Evolutionary conservation across 352 stramenopile species (phyloP).

Genomic region (Peronospora farinosa): DNA sequence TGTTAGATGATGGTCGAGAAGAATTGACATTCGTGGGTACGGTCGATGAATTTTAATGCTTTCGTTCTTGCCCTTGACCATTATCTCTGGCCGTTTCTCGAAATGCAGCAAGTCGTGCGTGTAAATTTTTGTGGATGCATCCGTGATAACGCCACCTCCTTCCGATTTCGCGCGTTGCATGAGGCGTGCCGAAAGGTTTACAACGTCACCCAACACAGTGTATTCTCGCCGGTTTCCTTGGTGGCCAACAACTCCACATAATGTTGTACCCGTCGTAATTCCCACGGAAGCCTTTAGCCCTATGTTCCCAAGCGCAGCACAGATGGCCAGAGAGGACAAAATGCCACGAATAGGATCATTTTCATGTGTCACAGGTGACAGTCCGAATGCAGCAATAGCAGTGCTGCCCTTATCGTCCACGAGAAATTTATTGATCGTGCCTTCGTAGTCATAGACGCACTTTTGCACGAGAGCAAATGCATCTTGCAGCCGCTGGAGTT

Average conservation of each 20-base stretch:
- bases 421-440: constrained; percentile 95
- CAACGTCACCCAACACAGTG: constrained; percentile 89
- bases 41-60: constrained; percentile 85
- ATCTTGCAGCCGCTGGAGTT: constrained; percentile 66
- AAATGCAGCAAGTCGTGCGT: constrained; percentile 87
- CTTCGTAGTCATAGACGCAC: constrained; percentile 92
- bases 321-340: constrained; percentile 82
- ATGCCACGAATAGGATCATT: constrained; percentile 89
- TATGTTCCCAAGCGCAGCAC: constrained; percentile 52
- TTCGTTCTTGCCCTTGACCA: constrained; percentile 91
- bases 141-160: constrained; percentile 82
- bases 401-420: constrained; percentile 93
- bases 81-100: constrained; percentile 78
- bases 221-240: constrained; percentile 90
- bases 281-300: constrained; percentile 84
- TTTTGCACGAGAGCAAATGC: constrained; percentile 83
- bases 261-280: constrained; percentile 88
- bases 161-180: constrained; percentile 88
- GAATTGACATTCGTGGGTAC: constrained; percentile 82
- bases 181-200: constrained; percentile 90
- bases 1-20: constrained; percentile 68
- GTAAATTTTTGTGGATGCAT: constrained; percentile 78
- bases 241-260: constrained; percentile 89
- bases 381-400: constrained; percentile 89
- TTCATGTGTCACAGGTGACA: constrained; percentile 89